Evolutionary conservation across 2,329 filamentous ascomycete species (phyloP), one percentile per base, ranked within the genome.

Genomic region (Botrytis cinerea): DNA sequence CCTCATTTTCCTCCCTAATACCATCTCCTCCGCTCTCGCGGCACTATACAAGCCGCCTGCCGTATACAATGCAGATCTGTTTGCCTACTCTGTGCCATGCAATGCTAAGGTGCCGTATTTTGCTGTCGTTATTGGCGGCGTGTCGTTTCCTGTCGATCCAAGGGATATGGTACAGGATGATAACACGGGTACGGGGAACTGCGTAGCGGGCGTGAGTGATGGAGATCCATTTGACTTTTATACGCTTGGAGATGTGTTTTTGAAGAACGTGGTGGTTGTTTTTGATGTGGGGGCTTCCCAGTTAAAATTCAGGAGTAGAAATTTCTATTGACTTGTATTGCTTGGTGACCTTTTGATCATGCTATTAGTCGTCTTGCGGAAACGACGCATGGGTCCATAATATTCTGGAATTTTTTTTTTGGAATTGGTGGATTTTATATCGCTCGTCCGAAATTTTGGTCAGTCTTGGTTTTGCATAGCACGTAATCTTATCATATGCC

Each of bases 251-350:
- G 83, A 85, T 48, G 83, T 83, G 10, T 88, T 87, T 73, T 78
- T 88, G 74, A 84, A 87, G 78, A 87, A 85, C 72, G 85, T 85
- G 3, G 78, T 88, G 69, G 83, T 84, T 0, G 84, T 87, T 0
- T 86, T 86, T 76, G 84, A 86, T 73, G 80, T 86, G 25, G 84
- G 84, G 0, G 83, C 80, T 9, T 84, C 81, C n/a, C 80, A 85
- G 79, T 84, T 86, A 82, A 82, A 83, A 6, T 84, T 86, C 18
- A 28, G 16, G 20, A 40, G 35, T 54, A 28, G 35, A 18, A 59
- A 32, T 10, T 40, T 32, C 14, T 71, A 66, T 43, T 54, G 45
- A 54, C 28, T 54, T 40, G 32, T 40, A 20, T 22, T 57, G 9
- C 9, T 28, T 43, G 1, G 18, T 57, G 28, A 12, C 2, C 1